These are phyloP conservation scores for Avena eriantha DNA, from an alignment of 176 grass and related monocot species.

Conservation along the genomic window DNA sequence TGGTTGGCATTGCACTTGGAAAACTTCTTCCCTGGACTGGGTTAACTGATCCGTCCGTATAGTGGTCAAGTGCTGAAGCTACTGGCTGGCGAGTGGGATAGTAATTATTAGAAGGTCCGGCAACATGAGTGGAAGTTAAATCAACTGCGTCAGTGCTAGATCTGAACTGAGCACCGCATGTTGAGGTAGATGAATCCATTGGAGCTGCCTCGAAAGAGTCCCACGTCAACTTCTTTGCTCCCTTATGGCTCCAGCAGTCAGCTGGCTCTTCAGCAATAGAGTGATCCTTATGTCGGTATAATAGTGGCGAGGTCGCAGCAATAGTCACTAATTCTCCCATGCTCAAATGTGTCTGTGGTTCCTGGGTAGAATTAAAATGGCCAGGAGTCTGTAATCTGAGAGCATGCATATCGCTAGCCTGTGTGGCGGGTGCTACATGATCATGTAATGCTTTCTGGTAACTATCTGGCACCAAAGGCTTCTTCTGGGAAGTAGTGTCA, in stretches of 20 bases:
- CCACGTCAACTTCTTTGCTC: slow-evolving; percentile 43
- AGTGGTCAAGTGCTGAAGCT: slow-evolving; percentile 11
- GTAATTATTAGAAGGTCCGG: slow-evolving; percentile 34
- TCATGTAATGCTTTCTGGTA: slow-evolving; percentile 35
- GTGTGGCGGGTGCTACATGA: slow-evolving; percentile 12
- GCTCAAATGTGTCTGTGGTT: slow-evolving; percentile 18
- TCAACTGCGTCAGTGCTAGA: slow-evolving; percentile 13
- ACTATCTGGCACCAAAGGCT: slow-evolving; percentile 36
- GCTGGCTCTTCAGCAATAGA: slow-evolving; percentile 27
- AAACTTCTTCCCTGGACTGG: slow-evolving; percentile 33
- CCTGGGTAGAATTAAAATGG: slow-evolving; percentile 22
- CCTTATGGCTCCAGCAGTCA: slow-evolving; percentile 30
- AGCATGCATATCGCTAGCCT: slow-evolving; percentile 26
- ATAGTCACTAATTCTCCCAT: slow-evolving; percentile 45
- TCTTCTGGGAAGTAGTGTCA: slow-evolving; percentile 39
- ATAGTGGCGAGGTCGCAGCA: slow-evolving; percentile 37
- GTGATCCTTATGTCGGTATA: slow-evolving; percentile 42
- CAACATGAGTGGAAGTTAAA: slow-evolving; percentile 42
- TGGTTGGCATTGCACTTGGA: slow-evolving; percentile 33
- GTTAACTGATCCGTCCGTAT: slow-evolving; percentile 33
- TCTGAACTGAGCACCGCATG: slow-evolving; percentile 48
- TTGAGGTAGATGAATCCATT: slow-evolving; percentile 31
- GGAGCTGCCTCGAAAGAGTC: slow-evolving; percentile 39
- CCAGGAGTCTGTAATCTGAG: slow-evolving; percentile 26
- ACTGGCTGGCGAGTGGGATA: slow-evolving; percentile 37